phyloP scores from a whole-genome alignment of 805 yeast species.

The Kluyveromyces dobzhanskii region DNA sequence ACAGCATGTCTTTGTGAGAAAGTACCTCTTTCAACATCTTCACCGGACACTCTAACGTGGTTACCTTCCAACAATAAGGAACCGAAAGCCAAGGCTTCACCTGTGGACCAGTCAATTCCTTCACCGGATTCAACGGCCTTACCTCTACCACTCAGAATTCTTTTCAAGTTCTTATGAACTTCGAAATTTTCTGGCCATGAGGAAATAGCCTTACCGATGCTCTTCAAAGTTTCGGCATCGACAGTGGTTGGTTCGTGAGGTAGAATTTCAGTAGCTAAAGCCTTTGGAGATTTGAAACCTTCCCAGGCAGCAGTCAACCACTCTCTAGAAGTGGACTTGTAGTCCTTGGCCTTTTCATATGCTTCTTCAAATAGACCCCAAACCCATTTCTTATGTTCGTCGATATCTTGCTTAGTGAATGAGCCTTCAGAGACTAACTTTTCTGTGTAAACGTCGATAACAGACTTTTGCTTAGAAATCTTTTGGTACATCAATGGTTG shows the following conservation, averaged over 20 bases:
- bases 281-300: slow-evolving; percentile 95
- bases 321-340: slow-evolving; percentile 85
- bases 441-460: slow-evolving; percentile 75
- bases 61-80: slow-evolving; percentile 86
- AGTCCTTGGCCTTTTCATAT: slow-evolving; percentile 79
- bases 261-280: slow-evolving; percentile 87
- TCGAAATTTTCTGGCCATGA: slow-evolving; percentile 82
- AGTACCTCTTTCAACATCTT: slow-evolving; percentile 99
- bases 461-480: slow-evolving; percentile 83
- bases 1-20: slow-evolving; percentile 99
- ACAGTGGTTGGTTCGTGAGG: slow-evolving; percentile 96
- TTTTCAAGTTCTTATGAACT: slow-evolving; percentile 90
- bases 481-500: slow-evolving; percentile 96
- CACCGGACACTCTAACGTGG: slow-evolving; percentile 96
- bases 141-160: slow-evolving; percentile 82
- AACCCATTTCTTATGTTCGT: slow-evolving; percentile 96
- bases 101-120: slow-evolving; percentile 98
- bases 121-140: slow-evolving; percentile 83
- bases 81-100: slow-evolving; percentile 98
- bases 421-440: slow-evolving; percentile 79
- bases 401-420: slow-evolving; percentile 82
- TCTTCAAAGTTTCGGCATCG: slow-evolving; percentile 57
- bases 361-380: slow-evolving; percentile 92
- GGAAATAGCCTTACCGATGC: slow-evolving; percentile 71
- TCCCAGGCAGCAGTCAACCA: slow-evolving; percentile 99